Evolutionary conservation across 148 eudicot species (phyloP).

Genomic region (Chenopodium formosanum): DNA sequence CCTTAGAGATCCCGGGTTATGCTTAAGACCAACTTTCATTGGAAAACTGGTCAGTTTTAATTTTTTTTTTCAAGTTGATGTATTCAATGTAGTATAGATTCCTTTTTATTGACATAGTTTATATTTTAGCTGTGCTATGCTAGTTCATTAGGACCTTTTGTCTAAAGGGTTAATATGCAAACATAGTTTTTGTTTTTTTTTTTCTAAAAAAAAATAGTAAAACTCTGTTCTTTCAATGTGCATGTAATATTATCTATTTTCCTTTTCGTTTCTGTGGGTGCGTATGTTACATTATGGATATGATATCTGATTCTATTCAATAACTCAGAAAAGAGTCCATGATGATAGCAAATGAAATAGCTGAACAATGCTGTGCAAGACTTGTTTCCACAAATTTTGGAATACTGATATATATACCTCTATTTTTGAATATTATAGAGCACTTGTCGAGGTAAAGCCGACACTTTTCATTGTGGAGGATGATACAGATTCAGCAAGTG

Average conservation of each 20-base stretch:
- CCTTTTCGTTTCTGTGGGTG: neutral
- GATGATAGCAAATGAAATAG: neutral
- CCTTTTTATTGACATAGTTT: neutral
- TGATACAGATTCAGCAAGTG: slow-evolving; percentile 32
- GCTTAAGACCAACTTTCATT: neutral
- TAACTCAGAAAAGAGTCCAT: neutral
- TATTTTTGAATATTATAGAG: slow-evolving; percentile 42
- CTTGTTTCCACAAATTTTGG: neutral
- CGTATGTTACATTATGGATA: neutral
- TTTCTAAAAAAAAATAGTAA: no score
- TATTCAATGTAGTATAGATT: neutral
- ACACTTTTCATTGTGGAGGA: slow-evolving; percentile 55
- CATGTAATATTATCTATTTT: neutral
- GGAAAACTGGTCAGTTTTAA: neutral
- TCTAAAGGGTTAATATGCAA: neutral
- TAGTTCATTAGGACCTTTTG: neutral
- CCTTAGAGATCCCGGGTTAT: neutral
- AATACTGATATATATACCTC: slow-evolving; percentile 1
- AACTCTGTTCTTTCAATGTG: neutral
- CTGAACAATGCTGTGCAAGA: neutral
- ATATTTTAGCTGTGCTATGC: neutral
- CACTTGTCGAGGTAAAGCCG: slow-evolving; percentile 89
- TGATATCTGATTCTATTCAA: neutral
- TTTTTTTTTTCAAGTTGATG: neutral
- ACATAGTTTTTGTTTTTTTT: neutral